Percentiles rank a stretch among this genome's conserved stretches.
These are phyloP conservation scores for Acacia crassicarpa DNA, from an alignment of 306 rosid species.

Conservation along the genomic window DNA sequence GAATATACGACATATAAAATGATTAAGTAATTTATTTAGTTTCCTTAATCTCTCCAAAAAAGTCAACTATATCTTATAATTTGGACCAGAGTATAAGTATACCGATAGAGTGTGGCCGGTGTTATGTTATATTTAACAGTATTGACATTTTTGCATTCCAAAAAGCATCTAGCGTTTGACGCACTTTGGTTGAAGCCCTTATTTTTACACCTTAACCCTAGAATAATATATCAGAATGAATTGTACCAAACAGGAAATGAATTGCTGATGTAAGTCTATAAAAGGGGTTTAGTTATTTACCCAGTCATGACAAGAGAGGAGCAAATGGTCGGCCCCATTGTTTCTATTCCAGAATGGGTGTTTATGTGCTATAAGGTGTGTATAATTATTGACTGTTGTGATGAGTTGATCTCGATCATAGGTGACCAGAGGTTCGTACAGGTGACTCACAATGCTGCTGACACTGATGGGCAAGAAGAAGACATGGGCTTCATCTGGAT, in stretches of 20 bases:
- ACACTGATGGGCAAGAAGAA: background rate
- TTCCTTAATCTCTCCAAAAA: too few species aligned
- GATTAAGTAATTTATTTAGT: too few species aligned
- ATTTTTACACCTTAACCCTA: too few species aligned
- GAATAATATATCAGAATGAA: background rate
- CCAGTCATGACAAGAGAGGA: constrained; percentile 39
- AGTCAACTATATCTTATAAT: too few species aligned
- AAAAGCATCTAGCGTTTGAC: too few species aligned
- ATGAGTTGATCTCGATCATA: background rate
- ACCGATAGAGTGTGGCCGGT: too few species aligned
- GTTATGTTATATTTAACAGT: too few species aligned
- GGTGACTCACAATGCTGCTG: background rate
- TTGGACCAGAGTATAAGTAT: too few species aligned
- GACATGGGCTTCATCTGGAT: background rate
- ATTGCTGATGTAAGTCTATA: background rate
- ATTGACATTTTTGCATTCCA: too few species aligned
- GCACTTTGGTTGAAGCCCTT: too few species aligned
- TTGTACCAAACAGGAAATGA: background rate
- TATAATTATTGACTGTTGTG: background rate
- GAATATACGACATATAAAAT: too few species aligned
- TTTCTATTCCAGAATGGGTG: constrained; percentile 28
- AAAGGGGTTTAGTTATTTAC: background rate
- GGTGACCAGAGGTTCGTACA: background rate
- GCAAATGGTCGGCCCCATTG: constrained; percentile 31
- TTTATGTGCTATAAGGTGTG: background rate